Conservation (phyloP, 2,329 filamentous ascomycete genomes). For the Xylaria sp. region DNA sequence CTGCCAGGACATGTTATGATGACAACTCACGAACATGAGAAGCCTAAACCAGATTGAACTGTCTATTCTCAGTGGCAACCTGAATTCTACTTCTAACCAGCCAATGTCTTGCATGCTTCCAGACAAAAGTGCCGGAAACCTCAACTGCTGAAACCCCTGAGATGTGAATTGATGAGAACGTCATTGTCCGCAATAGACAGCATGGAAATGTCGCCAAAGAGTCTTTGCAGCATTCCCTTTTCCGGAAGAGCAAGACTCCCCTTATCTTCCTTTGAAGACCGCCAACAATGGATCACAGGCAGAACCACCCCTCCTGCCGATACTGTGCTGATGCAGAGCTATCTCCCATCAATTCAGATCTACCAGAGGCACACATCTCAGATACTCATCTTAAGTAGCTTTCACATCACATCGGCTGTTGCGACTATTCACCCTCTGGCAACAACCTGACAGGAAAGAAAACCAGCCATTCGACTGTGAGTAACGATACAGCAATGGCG, state of each 20-base stretch:
- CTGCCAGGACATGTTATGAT: background rate
- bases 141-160: background rate
- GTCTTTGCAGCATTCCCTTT: constrained; percentile 21
- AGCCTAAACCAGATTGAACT: background rate
- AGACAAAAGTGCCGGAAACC: constrained; percentile 2
- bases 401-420: background rate
- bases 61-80: background rate
- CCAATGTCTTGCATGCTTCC: constrained; percentile 9
- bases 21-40: background rate
- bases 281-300: constrained; percentile 24
- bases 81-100: background rate
- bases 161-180: constrained; percentile 13
- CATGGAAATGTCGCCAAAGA: constrained; percentile 16
- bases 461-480: background rate
- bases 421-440: too few relatives aligned
- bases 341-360: constrained; percentile 5
- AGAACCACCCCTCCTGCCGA: background rate
- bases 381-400: constrained; percentile 1
- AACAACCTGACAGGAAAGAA: background rate
- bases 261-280: constrained; percentile 24
- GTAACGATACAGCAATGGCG: background rate
- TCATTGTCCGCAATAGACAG: constrained; percentile 12
- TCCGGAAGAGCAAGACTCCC: constrained; percentile 12
- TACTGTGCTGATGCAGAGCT: background rate
- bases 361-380: background rate